Evolutionary conservation across 176 grass and related monocot genomes (phyloP), one percentile per base, ranked within the genome.

Genomic region (Tillandsia fasciculata): DNA sequence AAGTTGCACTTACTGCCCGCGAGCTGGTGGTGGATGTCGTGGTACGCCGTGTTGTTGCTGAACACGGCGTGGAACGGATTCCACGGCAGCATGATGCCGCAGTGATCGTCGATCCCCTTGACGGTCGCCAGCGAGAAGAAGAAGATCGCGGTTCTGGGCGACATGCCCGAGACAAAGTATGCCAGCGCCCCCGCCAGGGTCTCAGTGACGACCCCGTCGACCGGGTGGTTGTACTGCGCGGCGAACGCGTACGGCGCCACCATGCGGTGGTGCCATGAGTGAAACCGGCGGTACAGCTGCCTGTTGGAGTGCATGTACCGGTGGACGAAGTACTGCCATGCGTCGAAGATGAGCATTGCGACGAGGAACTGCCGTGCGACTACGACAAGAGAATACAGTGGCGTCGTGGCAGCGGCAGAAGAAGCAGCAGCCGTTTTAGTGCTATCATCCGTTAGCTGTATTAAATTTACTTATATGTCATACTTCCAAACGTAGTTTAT

Each of bases 161-260:
- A 27, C 77, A 80, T 80, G 14, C 70, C 63, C 2, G 77, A 80
- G 23, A 67, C 2, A 3, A 73, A 14, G 11, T 67, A 73, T 2
- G 77, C 77, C 2, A 80, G 50, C 3, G 27, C 70, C 6, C 77
- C 77, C 23, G 63, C 69, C n/a, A 66, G 51, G 1, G 79, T 81
- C 12, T 81, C 70, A 11, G 68, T 26, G 64, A 81, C 8, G 50
- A 81, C 48, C 2, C 71, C 65, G 1, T 81, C 79, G 1, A 75
- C 48, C 0, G 79, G 79, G 23, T 81, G 72, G 72, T 81, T 81
- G 79, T 81, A 81, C 56, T 81, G 79, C 5, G 72, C 72, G 0
- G 72, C 72, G 14, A 70, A 76, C 13, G 79, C 17, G 42, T 81
- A 81, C 2, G 79, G 79, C 11, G 72, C 79, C 3, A 75, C 72